phyloP scores from a whole-genome alignment of 2,329 filamentous ascomycete genomes.

The Aspergillus piperis region DNA sequence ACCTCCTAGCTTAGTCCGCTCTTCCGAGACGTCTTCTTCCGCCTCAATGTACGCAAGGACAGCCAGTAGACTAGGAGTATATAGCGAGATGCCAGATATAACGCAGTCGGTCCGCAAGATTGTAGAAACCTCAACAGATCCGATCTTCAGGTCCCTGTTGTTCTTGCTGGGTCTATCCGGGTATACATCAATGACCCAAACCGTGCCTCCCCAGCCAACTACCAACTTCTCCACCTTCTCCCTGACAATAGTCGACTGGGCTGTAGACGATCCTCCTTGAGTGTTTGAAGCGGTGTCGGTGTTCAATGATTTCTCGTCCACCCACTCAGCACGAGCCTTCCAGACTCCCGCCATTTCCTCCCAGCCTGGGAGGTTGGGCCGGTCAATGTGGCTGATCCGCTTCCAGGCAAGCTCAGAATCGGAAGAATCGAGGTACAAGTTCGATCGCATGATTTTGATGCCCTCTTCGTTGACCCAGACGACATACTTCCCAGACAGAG shows the following conservation, averaged over 20 bases:
- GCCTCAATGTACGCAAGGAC: conserved; percentile 87
- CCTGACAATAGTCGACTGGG: conserved; percentile 44
- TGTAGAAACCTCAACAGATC: conserved; percentile 85
- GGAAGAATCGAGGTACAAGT: conserved; percentile 73
- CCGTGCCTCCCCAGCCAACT: conserved; percentile 92
- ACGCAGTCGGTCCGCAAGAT: conserved; percentile 97
- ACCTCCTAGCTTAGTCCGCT: conserved; percentile 28
- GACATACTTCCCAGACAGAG: conserved; percentile 85
- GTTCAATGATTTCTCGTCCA: conserved; percentile 80
- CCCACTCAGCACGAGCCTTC: conserved; percentile 91
- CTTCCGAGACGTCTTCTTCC: conserved; percentile 68
- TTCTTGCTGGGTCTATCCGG: conserved; percentile 69
- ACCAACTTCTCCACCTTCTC: conserved; percentile 70
- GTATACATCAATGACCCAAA: conserved; percentile 93
- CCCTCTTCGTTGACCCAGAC: conserved; percentile 96
- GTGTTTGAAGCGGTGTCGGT: conserved; percentile 59
- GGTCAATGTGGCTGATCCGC: conserved; percentile 85
- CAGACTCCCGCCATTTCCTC: conserved; percentile 96
- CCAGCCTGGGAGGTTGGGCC: conserved; percentile 83
- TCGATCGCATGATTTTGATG: conserved; percentile 95
- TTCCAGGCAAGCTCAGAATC: conserved; percentile 90
- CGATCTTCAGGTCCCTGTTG: conserved; percentile 69
- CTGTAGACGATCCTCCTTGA: conserved; percentile 45
- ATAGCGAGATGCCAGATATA: conserved; percentile 94
- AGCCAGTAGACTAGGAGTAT: conserved; percentile 86